These are phyloP conservation scores for Tylopilus rubrobrunneus DNA, from an alignment of 768 basidiomycete species.

Conservation along the genomic window DNA sequence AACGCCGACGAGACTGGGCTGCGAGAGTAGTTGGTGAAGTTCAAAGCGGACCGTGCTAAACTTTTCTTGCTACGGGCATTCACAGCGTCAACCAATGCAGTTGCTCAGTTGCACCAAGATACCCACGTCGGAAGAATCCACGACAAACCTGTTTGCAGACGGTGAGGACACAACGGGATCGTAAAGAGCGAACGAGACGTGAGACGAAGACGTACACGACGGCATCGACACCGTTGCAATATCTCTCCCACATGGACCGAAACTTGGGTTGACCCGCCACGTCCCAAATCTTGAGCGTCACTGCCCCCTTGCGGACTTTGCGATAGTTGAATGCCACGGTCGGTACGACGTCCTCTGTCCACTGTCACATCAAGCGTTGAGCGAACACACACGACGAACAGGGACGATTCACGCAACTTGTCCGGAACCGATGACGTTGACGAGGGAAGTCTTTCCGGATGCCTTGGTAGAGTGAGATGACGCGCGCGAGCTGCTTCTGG, in stretches of 20 bases:
- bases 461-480: slow-evolving; percentile 45
- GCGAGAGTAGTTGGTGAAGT: slow-evolving; percentile 71
- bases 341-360: slow-evolving; percentile 95
- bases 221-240: slow-evolving; percentile 90
- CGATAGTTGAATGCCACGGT: slow-evolving; percentile 92
- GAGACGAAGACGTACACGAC: slow-evolving; percentile 62
- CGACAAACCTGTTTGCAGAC: slow-evolving; percentile 65
- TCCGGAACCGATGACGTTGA: slow-evolving; percentile 86
- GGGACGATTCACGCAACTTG: slow-evolving; percentile 39
- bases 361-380: slow-evolving; percentile 40
- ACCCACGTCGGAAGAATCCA: slow-evolving; percentile 84
- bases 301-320: slow-evolving; percentile 84
- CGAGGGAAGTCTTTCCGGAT: slow-evolving; percentile 92
- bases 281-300: slow-evolving; percentile 94
- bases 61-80: slow-evolving; percentile 56
- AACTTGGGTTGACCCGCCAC: slow-evolving; percentile 94
- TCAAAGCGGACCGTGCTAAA: slow-evolving; percentile 83
- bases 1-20: slow-evolving; percentile 62
- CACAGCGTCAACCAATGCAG: slow-evolving; percentile 1
- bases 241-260: slow-evolving; percentile 93
- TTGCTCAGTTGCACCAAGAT: not conserved
- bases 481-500: not conserved
- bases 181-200: not conserved
- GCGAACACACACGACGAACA: no score
- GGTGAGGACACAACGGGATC: not conserved